Conservation (phyloP, 306 rosid genomes). For the Cicer cuneatum region DNA sequence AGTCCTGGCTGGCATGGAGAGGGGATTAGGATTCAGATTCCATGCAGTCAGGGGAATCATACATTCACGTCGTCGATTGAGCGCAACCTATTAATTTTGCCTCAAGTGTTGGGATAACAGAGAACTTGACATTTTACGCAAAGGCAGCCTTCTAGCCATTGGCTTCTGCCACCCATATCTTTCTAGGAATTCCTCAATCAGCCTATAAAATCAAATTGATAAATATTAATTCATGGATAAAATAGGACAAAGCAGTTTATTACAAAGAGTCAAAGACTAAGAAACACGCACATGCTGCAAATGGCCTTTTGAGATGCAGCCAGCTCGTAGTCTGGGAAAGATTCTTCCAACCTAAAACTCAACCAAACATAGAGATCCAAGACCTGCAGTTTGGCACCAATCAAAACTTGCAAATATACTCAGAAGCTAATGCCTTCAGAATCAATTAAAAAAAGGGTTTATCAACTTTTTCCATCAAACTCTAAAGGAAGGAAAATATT, state of each 20-base stretch:
- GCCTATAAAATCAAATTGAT: conserved; percentile 54
- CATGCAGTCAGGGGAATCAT: too few relatives aligned
- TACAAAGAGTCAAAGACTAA: neutral
- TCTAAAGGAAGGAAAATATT: conserved; percentile 16
- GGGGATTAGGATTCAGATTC: neutral
- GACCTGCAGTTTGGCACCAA: conserved; percentile 66
- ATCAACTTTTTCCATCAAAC: conserved; percentile 38
- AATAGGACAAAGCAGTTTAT: neutral
- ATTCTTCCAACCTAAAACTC: conserved; percentile 85
- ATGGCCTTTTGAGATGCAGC: conserved; percentile 80
- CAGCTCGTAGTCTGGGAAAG: conserved; percentile 84
- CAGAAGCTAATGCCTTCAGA: conserved; percentile 23
- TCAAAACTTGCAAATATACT: conserved; percentile 19
- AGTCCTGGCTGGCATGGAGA: conserved; percentile 23
- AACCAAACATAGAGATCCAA: conserved; percentile 95
- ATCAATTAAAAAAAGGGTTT: conserved; percentile 22
- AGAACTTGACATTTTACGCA: conserved; percentile 43
- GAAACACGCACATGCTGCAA: conserved; percentile 77
- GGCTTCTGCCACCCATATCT: conserved; percentile 80
- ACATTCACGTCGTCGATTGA: too few relatives aligned
- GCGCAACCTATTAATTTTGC: conserved; percentile 39
- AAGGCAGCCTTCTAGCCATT: conserved; percentile 47
- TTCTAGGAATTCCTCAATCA: conserved; percentile 88
- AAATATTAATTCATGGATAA: conserved; percentile 6
- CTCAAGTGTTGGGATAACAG: conserved; percentile 42